These are phyloP conservation scores for Medicago arabica DNA, from an alignment of 306 rosid species.

Conservation along the genomic window DNA sequence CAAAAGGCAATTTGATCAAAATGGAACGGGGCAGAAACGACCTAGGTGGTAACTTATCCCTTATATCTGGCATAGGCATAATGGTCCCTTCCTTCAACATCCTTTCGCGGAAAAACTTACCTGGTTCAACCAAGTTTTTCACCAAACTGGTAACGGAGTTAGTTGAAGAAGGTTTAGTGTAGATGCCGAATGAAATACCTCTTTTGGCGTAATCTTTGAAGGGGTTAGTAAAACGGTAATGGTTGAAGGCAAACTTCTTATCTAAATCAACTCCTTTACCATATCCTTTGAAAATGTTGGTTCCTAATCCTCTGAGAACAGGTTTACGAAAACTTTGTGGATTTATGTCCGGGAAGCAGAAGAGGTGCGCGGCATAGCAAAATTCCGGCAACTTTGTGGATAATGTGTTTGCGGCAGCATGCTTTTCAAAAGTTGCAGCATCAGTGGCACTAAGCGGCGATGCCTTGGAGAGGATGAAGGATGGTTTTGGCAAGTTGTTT, in stretches of 20 bases:
- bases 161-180: conserved; percentile 40
- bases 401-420: conserved; percentile 58
- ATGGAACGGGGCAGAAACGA: conserved; percentile 73
- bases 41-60: conserved; percentile 74
- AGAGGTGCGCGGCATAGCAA: conserved; percentile 74
- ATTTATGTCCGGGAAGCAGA: conserved; percentile 64
- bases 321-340: neutral
- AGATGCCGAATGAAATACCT: conserved; percentile 44
- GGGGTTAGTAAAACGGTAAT: conserved; percentile 60
- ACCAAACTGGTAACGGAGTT: conserved; percentile 29
- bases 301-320: neutral
- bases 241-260: conserved; percentile 56
- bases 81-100: conserved; percentile 62
- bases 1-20: conserved; percentile 62
- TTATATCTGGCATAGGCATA: conserved; percentile 76
- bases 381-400: conserved; percentile 63
- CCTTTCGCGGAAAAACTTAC: conserved; percentile 75
- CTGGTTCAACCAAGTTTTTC: conserved; percentile 66
- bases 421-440: conserved; percentile 52
- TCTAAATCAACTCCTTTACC: conserved; percentile 5
- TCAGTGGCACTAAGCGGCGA: conserved; percentile 68
- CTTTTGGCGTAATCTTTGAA: conserved; percentile 61
- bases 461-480: conserved; percentile 67
- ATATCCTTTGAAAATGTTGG: neutral
- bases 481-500: conserved; percentile 55